Evolutionary conservation across 192 early-diverging fungal genomes (phyloP), one percentile per base, ranked within the genome.

Genomic region (Coemansia sp.): DNA sequence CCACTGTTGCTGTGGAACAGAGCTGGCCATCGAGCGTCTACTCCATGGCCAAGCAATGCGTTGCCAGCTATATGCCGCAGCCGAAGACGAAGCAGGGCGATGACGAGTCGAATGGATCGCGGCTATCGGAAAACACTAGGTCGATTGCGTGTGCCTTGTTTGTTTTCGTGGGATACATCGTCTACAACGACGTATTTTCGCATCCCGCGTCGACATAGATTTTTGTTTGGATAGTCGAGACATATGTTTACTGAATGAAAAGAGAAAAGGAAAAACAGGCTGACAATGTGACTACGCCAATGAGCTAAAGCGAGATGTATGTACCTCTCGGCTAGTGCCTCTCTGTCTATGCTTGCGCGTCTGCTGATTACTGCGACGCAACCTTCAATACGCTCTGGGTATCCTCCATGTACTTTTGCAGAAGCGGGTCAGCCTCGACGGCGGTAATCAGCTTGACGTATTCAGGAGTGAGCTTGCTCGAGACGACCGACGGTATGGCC

Each of bases 91-190:
- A 19, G n/a, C 55, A 36, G 6, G 20, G 20, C 5, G 22, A 23
- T 20, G 29, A 13, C 24, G 56, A 49, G 3, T 24, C 46, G 8
- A 42, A 52, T 18, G 56, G 68, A 30, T 71, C 71, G 28, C 20
- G 67, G 49, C 59, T 47, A 11, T 62, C 59, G 10, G 60, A 29
- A 29, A 72, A 69, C 48, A 30, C 68, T 4, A 29, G 67, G 19
- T 62, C 67, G 4, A 47, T 63, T 6, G 55, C 29, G 13, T 67
- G 75, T 6, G 75, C 62, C 11, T 29, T 72, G 47, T 61, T 67
- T 28, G 62, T 69, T 0, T 78, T 78, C 54, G 45, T 72, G 19
- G 75, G 67, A 19, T 78, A 78, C 30, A 29, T 72, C 35, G 65
- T 78, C 7, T 72, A 72, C 36, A 72, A 78, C 42, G 71, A 62